Conservation (phyloP, 2,329 filamentous ascomycete genomes). For the Hypoxylon sp. region DNA sequence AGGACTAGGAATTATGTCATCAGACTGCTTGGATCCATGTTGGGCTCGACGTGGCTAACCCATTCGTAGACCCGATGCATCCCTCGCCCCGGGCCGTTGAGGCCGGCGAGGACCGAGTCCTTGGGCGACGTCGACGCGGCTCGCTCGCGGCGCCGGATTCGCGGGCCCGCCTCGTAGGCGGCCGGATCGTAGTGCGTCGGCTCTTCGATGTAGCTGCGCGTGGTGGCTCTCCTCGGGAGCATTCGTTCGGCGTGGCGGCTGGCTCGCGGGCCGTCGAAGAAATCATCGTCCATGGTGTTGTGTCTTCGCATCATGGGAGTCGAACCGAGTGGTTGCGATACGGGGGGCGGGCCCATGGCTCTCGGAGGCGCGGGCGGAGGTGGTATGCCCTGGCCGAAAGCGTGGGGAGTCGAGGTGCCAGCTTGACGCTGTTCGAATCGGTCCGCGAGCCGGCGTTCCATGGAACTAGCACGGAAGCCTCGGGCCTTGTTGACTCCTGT, state of each 20-base stretch:
- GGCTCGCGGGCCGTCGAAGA: slow-evolving; percentile 48
- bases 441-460: slow-evolving; percentile 61
- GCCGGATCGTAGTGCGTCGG: too few relatives aligned
- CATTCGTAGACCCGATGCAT: slow-evolving; percentile 47
- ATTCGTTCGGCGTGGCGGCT: slow-evolving; percentile 45
- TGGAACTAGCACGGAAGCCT: slow-evolving; percentile 52
- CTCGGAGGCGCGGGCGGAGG: slow-evolving; percentile 42
- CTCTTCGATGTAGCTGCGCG: slow-evolving; percentile 42
- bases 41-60: slow-evolving; percentile 41
- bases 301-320: slow-evolving; percentile 50
- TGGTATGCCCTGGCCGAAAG: slow-evolving; percentile 40
- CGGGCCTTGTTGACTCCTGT: slow-evolving; percentile 54
- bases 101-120: slow-evolving; percentile 45
- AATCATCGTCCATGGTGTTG: slow-evolving; percentile 53
- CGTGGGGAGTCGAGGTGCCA: slow-evolving; percentile 39
- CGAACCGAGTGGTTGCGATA: slow-evolving; percentile 39
- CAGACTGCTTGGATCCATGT: too few relatives aligned
- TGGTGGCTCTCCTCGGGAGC: slow-evolving; percentile 37
- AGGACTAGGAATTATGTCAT: too few relatives aligned
- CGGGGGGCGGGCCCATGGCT: slow-evolving; percentile 46
- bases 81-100: slow-evolving; percentile 45
- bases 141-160: slow-evolving; percentile 38
- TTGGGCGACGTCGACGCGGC: slow-evolving; percentile 39
- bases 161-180: slow-evolving; percentile 33
- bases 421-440: slow-evolving; percentile 56